These are phyloP conservation scores for Podaxis mareebaensis DNA, from an alignment of 768 basidiomycete species.

Conservation along the genomic window DNA sequence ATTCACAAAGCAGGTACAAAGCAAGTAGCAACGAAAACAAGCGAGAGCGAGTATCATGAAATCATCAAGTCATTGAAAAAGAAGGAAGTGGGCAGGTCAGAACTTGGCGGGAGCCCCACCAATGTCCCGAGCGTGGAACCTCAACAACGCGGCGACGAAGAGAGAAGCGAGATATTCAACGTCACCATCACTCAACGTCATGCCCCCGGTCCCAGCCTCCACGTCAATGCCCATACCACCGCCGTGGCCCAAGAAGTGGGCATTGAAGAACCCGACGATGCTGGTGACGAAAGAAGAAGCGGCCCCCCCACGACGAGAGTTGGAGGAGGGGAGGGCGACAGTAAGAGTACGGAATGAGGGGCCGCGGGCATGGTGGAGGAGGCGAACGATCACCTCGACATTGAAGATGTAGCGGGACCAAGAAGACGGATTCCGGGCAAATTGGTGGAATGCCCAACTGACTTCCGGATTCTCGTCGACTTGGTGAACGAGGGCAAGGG, in stretches of 20 bases:
- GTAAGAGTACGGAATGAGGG: neutral
- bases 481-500: neutral
- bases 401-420: neutral
- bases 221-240: neutral
- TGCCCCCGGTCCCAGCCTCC: neutral
- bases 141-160: neutral
- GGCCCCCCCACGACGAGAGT: too few relatives aligned
- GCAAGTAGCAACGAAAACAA: neutral
- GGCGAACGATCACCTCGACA: neutral
- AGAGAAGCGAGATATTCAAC: slow-evolving; percentile 6
- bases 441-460: neutral
- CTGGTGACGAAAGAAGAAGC: neutral
- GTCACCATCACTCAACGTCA: neutral
- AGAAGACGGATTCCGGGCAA: slow-evolving; percentile 1
- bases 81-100: neutral
- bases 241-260: neutral
- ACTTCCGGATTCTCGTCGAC: neutral
- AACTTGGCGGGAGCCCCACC: neutral
- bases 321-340: neutral
- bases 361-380: neutral
- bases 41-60: neutral
- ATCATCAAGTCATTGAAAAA: neutral
- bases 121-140: neutral
- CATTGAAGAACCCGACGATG: neutral
- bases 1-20: neutral